Percentiles rank a stretch among this genome's conserved stretches.
Conservation (phyloP, 352 stramenopile species). For the Pythium plurisporium region DNA sequence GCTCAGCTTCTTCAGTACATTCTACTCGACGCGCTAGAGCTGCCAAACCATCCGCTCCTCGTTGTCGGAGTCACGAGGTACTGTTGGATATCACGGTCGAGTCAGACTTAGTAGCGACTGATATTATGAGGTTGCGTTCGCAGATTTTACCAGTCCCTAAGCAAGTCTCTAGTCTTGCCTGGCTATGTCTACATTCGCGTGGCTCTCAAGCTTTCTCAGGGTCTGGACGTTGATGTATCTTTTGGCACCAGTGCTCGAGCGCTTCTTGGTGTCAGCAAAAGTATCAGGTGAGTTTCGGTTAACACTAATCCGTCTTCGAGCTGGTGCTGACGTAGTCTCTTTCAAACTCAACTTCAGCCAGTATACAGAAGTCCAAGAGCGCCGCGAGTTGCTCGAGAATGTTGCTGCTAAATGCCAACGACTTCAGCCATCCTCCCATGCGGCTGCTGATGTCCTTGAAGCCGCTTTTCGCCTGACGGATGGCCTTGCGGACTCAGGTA, state of each 20-base stretch:
- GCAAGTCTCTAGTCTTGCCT: slow-evolving; percentile 47
- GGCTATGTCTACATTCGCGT: slow-evolving; percentile 39
- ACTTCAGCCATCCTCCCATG: background rate
- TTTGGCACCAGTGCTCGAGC: slow-evolving; percentile 41
- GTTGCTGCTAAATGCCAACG: slow-evolving; percentile 9
- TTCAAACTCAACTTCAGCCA: slow-evolving; percentile 52
- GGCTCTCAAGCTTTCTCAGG: slow-evolving; percentile 39
- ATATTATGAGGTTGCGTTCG: background rate
- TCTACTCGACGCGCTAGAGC: slow-evolving; percentile 32
- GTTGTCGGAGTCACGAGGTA: slow-evolving; percentile 55
- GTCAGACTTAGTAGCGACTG: too few relatives aligned
- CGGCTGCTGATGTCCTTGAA: slow-evolving; percentile 52
- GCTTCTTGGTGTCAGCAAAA: slow-evolving; percentile 44
- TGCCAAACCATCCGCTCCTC: slow-evolving; percentile 59
- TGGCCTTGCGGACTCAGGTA: slow-evolving; percentile 48
- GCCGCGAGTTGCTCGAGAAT: slow-evolving; percentile 31
- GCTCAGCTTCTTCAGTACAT: slow-evolving; percentile 51
- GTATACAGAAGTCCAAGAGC: slow-evolving; percentile 53
- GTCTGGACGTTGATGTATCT: slow-evolving; percentile 42
- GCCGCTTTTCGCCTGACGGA: slow-evolving; percentile 49
- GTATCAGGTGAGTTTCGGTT: too few relatives aligned
- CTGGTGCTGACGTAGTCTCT: slow-evolving; percentile 10
- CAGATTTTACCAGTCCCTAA: slow-evolving; percentile 66
- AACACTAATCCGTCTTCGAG: too few relatives aligned
- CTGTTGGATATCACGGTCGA: too few relatives aligned